Base-by-base conservation (phyloP, 164 flowering plant genomes). In the Stephania cephalantha region DNA sequence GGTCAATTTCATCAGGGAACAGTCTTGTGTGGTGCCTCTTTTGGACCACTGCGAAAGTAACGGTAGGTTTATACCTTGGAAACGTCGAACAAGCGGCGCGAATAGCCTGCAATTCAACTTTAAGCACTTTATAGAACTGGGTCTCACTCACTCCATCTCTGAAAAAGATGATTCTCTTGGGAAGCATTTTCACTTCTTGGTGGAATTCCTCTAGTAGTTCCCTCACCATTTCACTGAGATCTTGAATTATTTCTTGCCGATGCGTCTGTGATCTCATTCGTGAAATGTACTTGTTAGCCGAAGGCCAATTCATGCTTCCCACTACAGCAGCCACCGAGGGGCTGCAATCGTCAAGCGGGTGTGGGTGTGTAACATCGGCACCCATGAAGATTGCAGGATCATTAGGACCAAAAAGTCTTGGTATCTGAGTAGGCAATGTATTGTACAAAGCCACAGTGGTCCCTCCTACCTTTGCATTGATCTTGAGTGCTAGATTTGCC, bases 291-390 rank as follows among this genome's bases (percentile, higher is more conserved):
- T 87, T 90, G 85, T 90, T 95, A 55, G 99, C 89, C 31, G 89
- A 87, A 1, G 99, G 99, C 99, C 99, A 95, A 79, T 95, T 95
- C 86, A 91, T 84, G 85, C 94, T 93, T 0, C 94, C 97, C 55
- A 95, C 99, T 2, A 95, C 97, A 42, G 99, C 99, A 35, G 95
- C 97, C 71, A 95, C 83, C 2, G 98, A 93, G 17, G 99, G 99
- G 77, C 97, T 93, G 46, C 18, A 78, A 79, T 91, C 99, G 68
- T 95, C 97, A 4, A 89, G 88, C 0, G 96, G 97, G 69, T 91
- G 97, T 48, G 99, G 99, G 79, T 95, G 99, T n/a, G 97, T 93
- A 6, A 95, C 99, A 81, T 95, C 99, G 6, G 99, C 97, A 8
- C 99, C 99, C 88, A 95, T 87, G 74, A 95, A 93, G 72, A 95